Conservation (phyloP, 2,329 filamentous ascomycete genomes). For the Diaporthe capsici region DNA sequence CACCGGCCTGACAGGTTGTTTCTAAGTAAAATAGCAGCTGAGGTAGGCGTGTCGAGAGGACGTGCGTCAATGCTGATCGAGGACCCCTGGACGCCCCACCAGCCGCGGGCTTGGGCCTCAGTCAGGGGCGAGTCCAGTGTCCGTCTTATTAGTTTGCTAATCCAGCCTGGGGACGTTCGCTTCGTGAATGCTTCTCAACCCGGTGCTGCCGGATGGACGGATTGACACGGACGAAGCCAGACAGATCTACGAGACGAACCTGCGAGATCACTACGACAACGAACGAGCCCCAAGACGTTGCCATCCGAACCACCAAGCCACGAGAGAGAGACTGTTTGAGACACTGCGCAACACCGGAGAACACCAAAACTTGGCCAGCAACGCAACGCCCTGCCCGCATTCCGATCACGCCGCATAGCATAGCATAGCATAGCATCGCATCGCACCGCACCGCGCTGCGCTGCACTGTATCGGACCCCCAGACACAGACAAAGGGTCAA, state of each 20-base stretch:
- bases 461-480: not conserved
- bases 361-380: not conserved
- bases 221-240: conserved; percentile 4
- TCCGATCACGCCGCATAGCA: conserved; percentile 12
- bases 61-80: conserved; percentile 16
- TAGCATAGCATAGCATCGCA: not conserved
- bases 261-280: not conserved
- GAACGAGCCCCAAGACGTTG: not conserved
- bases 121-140: conserved; percentile 37
- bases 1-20: not conserved
- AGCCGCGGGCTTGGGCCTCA: conserved; percentile 3
- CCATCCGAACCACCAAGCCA: conserved; percentile 12
- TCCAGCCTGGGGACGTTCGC: conserved; percentile 10
- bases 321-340: conserved; percentile 19
- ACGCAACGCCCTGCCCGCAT: conserved; percentile 4
- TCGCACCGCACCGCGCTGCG: not conserved
- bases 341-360: conserved; percentile 30
- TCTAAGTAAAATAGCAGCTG: not conserved
- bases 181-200: not conserved
- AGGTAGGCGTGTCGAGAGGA: conserved; percentile 25
- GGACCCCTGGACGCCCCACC: conserved; percentile 16
- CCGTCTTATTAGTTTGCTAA: conserved; percentile 24
- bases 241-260: not conserved
- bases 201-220: conserved; percentile 30
- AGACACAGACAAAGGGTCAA: not conserved